Evolutionary conservation across 441 rosid species (phyloP).

Genomic region (Croton laevigatus): DNA sequence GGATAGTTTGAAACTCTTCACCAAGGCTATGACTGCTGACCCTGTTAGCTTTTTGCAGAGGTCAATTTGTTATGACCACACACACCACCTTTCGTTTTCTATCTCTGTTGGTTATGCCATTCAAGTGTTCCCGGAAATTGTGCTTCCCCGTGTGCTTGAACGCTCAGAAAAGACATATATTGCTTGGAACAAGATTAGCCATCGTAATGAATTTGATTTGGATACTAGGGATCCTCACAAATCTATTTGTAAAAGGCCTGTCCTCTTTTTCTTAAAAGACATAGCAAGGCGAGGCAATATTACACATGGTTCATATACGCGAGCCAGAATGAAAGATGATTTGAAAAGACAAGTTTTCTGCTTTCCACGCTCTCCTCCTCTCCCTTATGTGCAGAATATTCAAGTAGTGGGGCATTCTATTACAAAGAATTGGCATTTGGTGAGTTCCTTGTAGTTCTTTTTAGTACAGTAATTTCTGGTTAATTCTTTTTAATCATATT

Average conservation of each 20-base stretch:
- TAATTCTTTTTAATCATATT: background rate
- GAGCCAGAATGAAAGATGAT: constrained; percentile 51
- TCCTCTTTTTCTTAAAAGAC: constrained; percentile 59
- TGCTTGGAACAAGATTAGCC: constrained; percentile 69
- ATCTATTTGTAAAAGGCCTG: constrained; percentile 56
- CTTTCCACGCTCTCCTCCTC: constrained; percentile 60
- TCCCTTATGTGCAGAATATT: constrained; percentile 52
- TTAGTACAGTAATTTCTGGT: background rate
- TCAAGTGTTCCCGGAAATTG: constrained; percentile 67
- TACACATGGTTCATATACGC: constrained; percentile 53
- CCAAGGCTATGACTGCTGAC: constrained; percentile 62
- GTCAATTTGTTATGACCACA: constrained; percentile 70
- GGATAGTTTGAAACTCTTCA: constrained; percentile 70
- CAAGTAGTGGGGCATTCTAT: constrained; percentile 55
- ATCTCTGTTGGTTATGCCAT: constrained; percentile 77
- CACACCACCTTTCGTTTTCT: constrained; percentile 45
- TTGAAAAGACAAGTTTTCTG: constrained; percentile 68
- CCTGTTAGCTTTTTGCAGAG: constrained; percentile 76
- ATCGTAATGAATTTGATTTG: constrained; percentile 66
- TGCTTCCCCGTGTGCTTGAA: constrained; percentile 66
- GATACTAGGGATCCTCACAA: constrained; percentile 61
- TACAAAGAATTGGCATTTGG: constrained; percentile 74
- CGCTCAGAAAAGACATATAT: constrained; percentile 69
- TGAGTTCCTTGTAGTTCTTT: constrained; percentile 28
- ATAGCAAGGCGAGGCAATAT: constrained; percentile 43